Evolutionary conservation across 1,284 basidiomycete species (phyloP), one percentile per base, ranked within the genome.

Genomic region (Puccinia coronata): DNA sequence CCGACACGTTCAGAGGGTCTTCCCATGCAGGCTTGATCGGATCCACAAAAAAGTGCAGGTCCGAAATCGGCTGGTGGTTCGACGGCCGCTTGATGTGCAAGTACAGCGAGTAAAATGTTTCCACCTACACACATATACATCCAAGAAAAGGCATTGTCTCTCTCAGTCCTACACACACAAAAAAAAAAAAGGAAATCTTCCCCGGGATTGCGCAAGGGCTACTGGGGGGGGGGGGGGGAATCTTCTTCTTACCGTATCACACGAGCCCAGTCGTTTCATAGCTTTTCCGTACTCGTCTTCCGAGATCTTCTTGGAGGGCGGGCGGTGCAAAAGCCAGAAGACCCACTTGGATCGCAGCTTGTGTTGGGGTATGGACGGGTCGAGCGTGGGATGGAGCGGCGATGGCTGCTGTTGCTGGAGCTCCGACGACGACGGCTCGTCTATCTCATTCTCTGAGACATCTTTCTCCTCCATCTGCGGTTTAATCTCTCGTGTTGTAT

Each of bases 1-100:
- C 93, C n/a, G 90, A 86, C 73, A 92, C 87, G 86, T 95, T 95
- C 79, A 93, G 88, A 1, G 93, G 92, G 86, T 95, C 94, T 86
- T 95, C 93, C 93, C 94, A 95, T 11, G 95, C 92, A 0, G 94
- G 93, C 80, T 93, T 89, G 76, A 95, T 88, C 69, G 91, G 92
- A 2, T 90, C 88, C 85, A 94, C 93, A 87, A 95, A 95, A 82
- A 95, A 89, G 70, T 95, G 90, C 83, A 93, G 93, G 86, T 94
- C 92, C 8, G 92, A 93, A 4, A 92, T 93, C 25, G 93, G 92
- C 31, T 90, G 88, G 39, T 93, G 88, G 11, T 88, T 88, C 2
- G 92, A 92, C 0, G 92, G 93, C 3, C 91, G 90, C 39, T 91
- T 88, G 39, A 94, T 89, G 85, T 93, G 93, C 11, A 92, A 92